phyloP scores from a whole-genome alignment of 2,329 filamentous ascomycete species.

The Botryotinia calthae region DNA sequence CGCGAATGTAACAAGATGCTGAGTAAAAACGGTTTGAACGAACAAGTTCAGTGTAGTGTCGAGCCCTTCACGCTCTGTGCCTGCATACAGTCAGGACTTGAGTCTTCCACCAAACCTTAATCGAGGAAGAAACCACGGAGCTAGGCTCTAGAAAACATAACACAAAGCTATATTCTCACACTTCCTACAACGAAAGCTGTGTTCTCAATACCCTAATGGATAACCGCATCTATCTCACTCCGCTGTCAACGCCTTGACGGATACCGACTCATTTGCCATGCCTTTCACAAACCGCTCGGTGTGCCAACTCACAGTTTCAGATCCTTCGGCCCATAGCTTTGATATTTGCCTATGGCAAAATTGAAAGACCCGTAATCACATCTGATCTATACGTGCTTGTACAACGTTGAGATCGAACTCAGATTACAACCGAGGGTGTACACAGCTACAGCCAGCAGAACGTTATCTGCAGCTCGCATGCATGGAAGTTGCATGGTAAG shows the following conservation, averaged over 20 bases:
- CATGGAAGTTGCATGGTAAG: slow-evolving; percentile 9
- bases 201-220: background rate
- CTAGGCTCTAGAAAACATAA: background rate
- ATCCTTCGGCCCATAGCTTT: slow-evolving; percentile 3
- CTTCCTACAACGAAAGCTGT: background rate
- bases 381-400: background rate
- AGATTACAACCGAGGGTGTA: background rate
- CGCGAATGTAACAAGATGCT: background rate
- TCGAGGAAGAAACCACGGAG: background rate
- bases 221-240: background rate
- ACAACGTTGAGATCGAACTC: background rate
- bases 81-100: background rate
- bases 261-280: slow-evolving; percentile 11
- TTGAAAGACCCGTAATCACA: background rate
- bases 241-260: slow-evolving; percentile 8
- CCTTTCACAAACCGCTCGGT: slow-evolving; percentile 1
- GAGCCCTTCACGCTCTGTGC: background rate
- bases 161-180: background rate
- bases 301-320: slow-evolving; percentile 7
- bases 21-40: background rate
- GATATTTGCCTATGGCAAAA: background rate
- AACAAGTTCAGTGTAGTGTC: too few relatives aligned
- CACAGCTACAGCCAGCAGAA: background rate
- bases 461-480: slow-evolving; percentile 5
- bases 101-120: background rate